These are phyloP conservation scores for Podospora didyma DNA, from an alignment of 495 filamentous ascomycete genomes.

Conservation along the genomic window DNA sequence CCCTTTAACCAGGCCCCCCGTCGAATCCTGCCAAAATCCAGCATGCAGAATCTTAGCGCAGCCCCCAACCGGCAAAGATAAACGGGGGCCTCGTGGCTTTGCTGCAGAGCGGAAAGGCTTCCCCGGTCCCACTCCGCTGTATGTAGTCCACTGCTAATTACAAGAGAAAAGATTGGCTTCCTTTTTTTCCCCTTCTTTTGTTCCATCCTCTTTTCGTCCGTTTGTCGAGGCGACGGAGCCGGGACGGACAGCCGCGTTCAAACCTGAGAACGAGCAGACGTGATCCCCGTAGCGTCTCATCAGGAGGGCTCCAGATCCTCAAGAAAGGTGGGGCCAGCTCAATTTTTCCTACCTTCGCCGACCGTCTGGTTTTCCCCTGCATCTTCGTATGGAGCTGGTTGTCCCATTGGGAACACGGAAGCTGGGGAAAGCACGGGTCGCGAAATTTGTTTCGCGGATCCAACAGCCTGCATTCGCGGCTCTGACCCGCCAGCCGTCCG, in stretches of 20 bases:
- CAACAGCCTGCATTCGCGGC: too few relatives aligned
- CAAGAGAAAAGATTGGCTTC: not conserved
- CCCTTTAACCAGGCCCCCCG: too few relatives aligned
- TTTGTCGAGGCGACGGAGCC: too few relatives aligned
- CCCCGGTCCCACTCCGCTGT: not conserved
- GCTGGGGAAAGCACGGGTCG: slow-evolving; percentile 7
- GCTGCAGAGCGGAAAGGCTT: not conserved
- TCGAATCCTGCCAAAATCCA: too few relatives aligned
- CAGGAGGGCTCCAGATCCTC: not conserved
- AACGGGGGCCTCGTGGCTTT: not conserved
- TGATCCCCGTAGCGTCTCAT: not conserved
- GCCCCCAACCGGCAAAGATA: too few relatives aligned
- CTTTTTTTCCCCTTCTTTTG: too few relatives aligned
- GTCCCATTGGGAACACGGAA: slow-evolving; percentile 9
- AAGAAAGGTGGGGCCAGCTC: slow-evolving; percentile 5
- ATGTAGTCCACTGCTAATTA: not conserved
- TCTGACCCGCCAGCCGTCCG: too few relatives aligned
- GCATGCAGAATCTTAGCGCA: too few relatives aligned
- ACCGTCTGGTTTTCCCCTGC: not conserved
- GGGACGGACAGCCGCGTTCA: too few relatives aligned
- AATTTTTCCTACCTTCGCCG: not conserved
- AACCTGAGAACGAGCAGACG: too few relatives aligned
- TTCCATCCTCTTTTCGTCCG: too few relatives aligned
- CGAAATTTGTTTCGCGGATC: not conserved
- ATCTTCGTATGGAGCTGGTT: too few relatives aligned